Base-by-base conservation (phyloP, 371 early-diverging fungal genomes). In the Chytridium lagenaria region DNA sequence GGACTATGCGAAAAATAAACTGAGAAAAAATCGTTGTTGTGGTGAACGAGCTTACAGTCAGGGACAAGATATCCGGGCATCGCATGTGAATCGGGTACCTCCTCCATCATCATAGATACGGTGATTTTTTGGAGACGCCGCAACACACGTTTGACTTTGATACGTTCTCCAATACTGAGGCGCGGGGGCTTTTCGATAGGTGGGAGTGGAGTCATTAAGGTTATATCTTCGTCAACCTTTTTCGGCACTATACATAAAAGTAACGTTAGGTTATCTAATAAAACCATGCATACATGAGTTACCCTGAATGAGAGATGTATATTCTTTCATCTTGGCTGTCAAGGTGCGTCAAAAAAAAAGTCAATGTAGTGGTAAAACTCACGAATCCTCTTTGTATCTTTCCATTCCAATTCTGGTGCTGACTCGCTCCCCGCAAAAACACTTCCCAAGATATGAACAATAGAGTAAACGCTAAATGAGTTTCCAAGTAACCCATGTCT, bases 381-480 rank as follows among this genome's bases (percentile, higher is more conserved):
- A 52, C 55, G 16, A 15, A 23, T 12, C 12, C 26, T 26, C 55
- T 52, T 39, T 22, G 66, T 2, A 37, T 44, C 44, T 33, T 51
- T 68, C 51, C 52, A 68, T 31, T 51, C 51, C 2, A 68, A 34
- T 33, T 68, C 68, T 26, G 50, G 51, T 16, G 52, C 52, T 16
- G 5, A 2, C 30, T 31, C 30, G 26, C 31, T 51, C 12, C 68
- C 68, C 44, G 28, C 51, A 33, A 68, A 68, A 26, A 68, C 26
- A 7, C 68, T 34, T 51, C 52, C 68, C 12, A 68, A 40, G 33
- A 68, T 68, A 34, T 68, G 68, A 23, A 23, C 30, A 28, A 68
- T 51, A 3, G 51, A 51, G 36, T 68, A 68, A 2, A 68, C 68
- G 68, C 52, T 68, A 51, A 68, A 68, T 2, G 68, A 68, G 52